These are phyloP conservation scores for Boletellus dicymbophilus DNA, from an alignment of 1,284 basidiomycete genomes.

Conservation along the genomic window DNA sequence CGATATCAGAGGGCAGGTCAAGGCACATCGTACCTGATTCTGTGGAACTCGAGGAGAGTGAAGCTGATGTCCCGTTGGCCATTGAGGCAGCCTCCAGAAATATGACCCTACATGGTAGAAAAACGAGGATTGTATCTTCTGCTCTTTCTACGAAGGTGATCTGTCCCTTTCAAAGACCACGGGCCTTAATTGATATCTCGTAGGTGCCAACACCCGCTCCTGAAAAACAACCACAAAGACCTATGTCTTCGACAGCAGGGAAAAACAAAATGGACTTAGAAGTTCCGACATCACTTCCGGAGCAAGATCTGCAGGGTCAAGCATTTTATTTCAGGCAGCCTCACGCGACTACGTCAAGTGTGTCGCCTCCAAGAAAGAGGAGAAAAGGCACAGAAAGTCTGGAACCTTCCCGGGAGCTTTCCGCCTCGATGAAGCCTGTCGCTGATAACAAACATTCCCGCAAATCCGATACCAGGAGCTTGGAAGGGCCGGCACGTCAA, in stretches of 20 bases:
- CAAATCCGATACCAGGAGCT: conserved; percentile 30
- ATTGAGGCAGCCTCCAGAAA: conserved; percentile 13
- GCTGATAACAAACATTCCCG: conserved; percentile 22
- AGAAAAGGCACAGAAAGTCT: not conserved
- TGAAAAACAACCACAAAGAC: conserved; percentile 13
- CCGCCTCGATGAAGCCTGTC: conserved; percentile 5
- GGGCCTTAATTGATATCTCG: conserved; percentile 6
- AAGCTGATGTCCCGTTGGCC: conserved; percentile 44
- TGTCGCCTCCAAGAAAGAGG: conserved; percentile 7
- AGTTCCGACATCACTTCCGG: conserved; percentile 40
- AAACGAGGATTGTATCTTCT: conserved; percentile 2
- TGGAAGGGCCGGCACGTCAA: conserved; percentile 12
- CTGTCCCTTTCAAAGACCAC: not conserved
- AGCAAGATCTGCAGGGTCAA: conserved; percentile 31
- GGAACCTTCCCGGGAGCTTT: conserved; percentile 3
- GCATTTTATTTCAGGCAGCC: conserved; percentile 1
- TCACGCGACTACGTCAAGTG: not conserved
- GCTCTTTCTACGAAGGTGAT: conserved; percentile 20
- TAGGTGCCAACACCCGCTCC: conserved; percentile 2
- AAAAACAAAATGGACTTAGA: conserved; percentile 25
- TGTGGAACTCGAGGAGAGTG: conserved; percentile 32
- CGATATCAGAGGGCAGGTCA: conserved; percentile 24
- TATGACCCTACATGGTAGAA: conserved; percentile 3
- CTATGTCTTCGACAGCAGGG: conserved; percentile 6
- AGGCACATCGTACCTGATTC: conserved; percentile 34